phyloP scores from a whole-genome alignment of 2,329 filamentous ascomycete species.

The Claviceps maximensis region DNA sequence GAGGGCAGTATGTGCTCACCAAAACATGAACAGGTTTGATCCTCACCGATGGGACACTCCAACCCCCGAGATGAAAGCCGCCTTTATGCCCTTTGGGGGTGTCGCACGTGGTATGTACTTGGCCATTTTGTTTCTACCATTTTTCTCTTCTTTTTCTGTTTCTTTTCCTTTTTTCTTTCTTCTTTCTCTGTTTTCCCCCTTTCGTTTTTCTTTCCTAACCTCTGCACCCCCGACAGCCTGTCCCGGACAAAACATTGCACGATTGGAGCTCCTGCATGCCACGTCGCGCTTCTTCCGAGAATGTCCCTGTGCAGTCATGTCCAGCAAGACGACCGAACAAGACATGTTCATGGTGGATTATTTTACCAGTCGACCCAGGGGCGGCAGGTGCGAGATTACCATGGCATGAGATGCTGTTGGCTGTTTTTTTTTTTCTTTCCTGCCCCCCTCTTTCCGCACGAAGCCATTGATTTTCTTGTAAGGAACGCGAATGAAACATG shows the following conservation, averaged over 20 bases:
- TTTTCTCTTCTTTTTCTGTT: background rate
- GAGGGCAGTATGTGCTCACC: background rate
- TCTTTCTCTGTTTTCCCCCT: background rate
- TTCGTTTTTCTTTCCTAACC: too few relatives aligned
- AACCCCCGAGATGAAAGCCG: background rate
- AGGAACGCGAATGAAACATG: too few relatives aligned
- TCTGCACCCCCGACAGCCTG: background rate
- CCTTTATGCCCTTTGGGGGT: constrained; percentile 1
- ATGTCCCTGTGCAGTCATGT: background rate
- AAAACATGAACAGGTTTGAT: background rate
- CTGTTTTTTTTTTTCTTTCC: background rate
- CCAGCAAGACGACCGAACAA: background rate
- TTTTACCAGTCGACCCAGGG: background rate
- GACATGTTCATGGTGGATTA: background rate
- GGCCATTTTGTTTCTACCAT: background rate
- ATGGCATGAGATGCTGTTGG: background rate
- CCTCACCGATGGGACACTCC: background rate
- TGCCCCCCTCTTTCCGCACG: too few relatives aligned
- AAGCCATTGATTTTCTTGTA: too few relatives aligned
- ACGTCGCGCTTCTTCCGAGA: background rate
- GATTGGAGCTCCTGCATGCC: background rate
- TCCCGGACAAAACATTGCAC: background rate
- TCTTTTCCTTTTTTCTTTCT: background rate
- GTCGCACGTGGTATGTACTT: background rate
- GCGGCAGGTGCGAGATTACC: background rate